Conservation (phyloP, 345 rosid species). For the Rhizophora mangle region DNA sequence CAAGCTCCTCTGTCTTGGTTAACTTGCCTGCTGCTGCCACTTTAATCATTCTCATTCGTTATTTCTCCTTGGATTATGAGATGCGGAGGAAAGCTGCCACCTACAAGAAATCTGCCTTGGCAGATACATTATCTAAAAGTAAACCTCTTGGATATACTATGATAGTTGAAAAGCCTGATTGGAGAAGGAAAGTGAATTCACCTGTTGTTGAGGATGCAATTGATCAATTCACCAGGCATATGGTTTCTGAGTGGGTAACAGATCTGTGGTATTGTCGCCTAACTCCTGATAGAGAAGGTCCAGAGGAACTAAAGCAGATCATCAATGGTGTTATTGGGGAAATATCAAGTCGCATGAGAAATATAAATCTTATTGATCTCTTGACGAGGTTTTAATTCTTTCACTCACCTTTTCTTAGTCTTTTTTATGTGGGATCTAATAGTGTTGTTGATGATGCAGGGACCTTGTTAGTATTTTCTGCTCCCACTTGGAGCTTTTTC, state of each 20-base stretch:
- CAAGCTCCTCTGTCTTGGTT: constrained; percentile 93
- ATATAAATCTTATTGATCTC: constrained; percentile 81
- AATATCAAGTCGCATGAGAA: constrained; percentile 68
- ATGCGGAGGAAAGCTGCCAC: constrained; percentile 68
- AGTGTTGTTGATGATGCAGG: constrained; percentile 51
- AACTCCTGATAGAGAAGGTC: constrained; percentile 85
- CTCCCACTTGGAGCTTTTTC: constrained; percentile 80
- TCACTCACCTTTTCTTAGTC: neutral
- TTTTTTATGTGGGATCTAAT: constrained; percentile 31
- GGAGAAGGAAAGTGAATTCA: constrained; percentile 92
- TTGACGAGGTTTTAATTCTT: constrained; percentile 64
- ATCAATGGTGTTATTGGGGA: constrained; percentile 80
- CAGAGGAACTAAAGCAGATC: constrained; percentile 76
- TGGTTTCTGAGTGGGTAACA: constrained; percentile 86
- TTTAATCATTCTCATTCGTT: constrained; percentile 73
- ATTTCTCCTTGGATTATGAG: constrained; percentile 78
- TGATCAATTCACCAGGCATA: constrained; percentile 77
- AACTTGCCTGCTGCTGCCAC: constrained; percentile 92
- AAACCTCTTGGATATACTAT: constrained; percentile 48
- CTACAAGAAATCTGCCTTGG: constrained; percentile 51
- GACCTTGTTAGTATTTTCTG: constrained; percentile 74
- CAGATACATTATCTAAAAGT: constrained; percentile 27
- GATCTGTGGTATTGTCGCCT: constrained; percentile 92
- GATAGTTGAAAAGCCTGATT: constrained; percentile 48
- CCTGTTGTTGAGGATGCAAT: constrained; percentile 86